phyloP scores from a whole-genome alignment of 2,329 filamentous ascomycete genomes.

The Diaporthe sp. region DNA sequence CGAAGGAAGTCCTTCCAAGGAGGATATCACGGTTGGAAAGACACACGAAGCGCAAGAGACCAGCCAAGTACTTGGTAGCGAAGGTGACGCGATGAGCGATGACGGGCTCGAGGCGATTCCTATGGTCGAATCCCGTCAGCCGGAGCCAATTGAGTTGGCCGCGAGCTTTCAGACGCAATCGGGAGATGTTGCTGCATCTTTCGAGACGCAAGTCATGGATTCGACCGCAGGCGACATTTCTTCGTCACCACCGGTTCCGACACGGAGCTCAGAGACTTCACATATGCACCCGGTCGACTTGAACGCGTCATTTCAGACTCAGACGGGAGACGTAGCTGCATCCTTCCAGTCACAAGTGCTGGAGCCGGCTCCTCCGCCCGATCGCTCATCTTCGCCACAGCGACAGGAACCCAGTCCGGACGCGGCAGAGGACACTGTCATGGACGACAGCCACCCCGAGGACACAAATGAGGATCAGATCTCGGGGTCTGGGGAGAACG shows the following conservation, averaged over 20 bases:
- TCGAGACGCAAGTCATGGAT: conserved; percentile 19
- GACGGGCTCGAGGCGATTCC: background rate
- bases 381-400: background rate
- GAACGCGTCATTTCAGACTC: conserved; percentile 10
- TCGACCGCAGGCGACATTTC: background rate
- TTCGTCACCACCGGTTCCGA: background rate
- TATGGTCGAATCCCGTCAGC: background rate
- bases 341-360: conserved; percentile 24
- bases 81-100: background rate
- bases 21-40: background rate
- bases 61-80: background rate
- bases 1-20: background rate
- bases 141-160: background rate
- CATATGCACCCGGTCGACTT: conserved; percentile 20
- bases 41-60: background rate
- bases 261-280: background rate
- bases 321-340: background rate
- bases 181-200: conserved; percentile 6
- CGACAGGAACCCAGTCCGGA: background rate
- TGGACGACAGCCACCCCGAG: background rate
- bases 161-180: conserved; percentile 19
- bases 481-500: background rate
- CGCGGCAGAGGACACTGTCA: background rate
- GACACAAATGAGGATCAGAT: background rate
- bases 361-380: background rate